Conservation (phyloP, 2,329 filamentous ascomycete species). For the Alternaria burnsii region DNA sequence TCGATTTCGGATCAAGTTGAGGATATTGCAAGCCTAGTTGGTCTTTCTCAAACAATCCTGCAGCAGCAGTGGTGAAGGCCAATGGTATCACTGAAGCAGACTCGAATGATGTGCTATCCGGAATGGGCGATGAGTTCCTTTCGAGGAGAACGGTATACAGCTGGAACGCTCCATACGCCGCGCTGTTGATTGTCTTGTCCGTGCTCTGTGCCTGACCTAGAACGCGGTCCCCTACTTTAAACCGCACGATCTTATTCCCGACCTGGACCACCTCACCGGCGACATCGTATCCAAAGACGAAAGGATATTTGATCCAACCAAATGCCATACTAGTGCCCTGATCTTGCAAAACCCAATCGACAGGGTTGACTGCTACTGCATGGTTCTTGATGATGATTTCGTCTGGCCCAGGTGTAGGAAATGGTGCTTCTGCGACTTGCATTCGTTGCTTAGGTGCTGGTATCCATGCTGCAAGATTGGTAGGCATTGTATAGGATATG, state of each 20-base stretch:
- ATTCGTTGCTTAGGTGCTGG: conserved; percentile 29
- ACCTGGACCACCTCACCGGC: conserved; percentile 55
- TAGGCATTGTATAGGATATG: not conserved
- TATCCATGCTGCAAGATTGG: conserved; percentile 9
- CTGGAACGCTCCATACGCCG: conserved; percentile 51
- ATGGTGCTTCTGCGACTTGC: conserved; percentile 41
- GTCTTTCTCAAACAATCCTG: conserved; percentile 23
- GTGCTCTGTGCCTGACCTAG: conserved; percentile 35
- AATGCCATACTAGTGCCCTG: conserved; percentile 20
- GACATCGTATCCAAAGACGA: conserved; percentile 50
- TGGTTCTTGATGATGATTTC: conserved; percentile 53
- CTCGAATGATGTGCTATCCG: conserved; percentile 55
- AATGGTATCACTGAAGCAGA: conserved; percentile 56
- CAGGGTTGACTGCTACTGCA: conserved; percentile 54
- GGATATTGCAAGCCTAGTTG: conserved; percentile 20
- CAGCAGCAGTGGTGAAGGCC: conserved; percentile 21
- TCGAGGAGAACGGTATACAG: conserved; percentile 61
- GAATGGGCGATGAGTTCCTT: conserved; percentile 56
- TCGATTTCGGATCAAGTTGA: conserved; percentile 55
- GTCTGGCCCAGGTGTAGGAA: conserved; percentile 43
- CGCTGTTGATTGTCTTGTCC: conserved; percentile 9
- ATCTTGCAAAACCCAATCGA: conserved; percentile 53
- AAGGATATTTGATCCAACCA: conserved; percentile 19
- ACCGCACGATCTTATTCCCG: conserved; percentile 51
- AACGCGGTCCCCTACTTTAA: conserved; percentile 55